Percentiles rank a stretch among this genome's conserved stretches.
phyloP scores from a whole-genome alignment of 2,329 filamentous ascomycete genomes.

The Triangularia verruculosa region DNA sequence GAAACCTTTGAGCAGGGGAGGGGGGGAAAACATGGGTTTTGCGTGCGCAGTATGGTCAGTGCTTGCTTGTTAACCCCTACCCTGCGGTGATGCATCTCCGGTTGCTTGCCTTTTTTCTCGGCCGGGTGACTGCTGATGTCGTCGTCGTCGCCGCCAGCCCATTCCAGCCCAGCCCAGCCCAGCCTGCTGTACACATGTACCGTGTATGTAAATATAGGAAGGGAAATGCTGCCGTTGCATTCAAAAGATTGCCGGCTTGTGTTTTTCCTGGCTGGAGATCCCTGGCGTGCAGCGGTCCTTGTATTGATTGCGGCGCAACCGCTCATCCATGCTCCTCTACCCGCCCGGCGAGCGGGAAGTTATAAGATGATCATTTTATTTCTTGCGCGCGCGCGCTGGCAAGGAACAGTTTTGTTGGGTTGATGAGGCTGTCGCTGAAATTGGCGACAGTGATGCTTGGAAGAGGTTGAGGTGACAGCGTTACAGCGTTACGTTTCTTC shows the following conservation, averaged over 20 bases:
- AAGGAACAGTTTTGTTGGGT: no score
- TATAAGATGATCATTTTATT: background rate
- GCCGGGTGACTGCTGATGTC: background rate
- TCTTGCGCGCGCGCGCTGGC: background rate
- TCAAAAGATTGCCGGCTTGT: background rate
- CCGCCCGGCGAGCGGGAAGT: background rate
- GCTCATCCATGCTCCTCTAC: no score
- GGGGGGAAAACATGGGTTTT: background rate
- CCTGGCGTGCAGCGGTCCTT: background rate
- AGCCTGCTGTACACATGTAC: background rate
- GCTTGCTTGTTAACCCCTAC: background rate
- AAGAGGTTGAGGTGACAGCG: background rate
- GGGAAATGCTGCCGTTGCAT: background rate
- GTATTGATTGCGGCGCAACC: background rate
- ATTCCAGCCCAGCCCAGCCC: no score
- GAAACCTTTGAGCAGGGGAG: slow-evolving; percentile 15
- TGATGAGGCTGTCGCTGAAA: background rate
- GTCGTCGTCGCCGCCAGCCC: background rate
- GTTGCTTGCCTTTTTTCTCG: background rate
- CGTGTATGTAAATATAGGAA: background rate
- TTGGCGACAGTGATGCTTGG: background rate
- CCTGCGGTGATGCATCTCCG: background rate
- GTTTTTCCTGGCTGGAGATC: background rate
- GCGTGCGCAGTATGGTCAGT: background rate
- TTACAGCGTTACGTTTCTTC: background rate